Conservation (phyloP, 1,139 yeast genomes). For the Hyphopichia burtonii region DNA sequence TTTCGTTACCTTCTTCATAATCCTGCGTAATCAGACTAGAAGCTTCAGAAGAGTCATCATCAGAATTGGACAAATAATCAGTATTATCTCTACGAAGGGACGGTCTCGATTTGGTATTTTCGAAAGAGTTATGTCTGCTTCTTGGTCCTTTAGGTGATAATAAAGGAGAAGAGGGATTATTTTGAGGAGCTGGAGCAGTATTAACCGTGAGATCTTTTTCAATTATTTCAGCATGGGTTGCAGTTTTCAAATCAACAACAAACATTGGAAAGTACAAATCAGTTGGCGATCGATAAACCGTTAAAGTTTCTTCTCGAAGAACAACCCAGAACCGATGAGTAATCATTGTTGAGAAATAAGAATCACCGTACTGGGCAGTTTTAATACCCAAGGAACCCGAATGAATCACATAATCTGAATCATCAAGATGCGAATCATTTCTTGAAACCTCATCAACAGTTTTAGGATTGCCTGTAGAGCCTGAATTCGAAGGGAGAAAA, state of each 20-base stretch:
- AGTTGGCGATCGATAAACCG: conserved; percentile 68
- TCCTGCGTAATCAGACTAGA: conserved; percentile 24
- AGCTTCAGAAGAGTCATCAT: conserved; percentile 24
- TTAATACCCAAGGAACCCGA: conserved; percentile 53
- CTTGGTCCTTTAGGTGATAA: background rate
- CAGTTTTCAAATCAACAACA: conserved; percentile 69
- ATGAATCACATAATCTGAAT: conserved; percentile 34
- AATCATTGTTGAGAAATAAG: conserved; percentile 33
- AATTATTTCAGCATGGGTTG: conserved; percentile 57
- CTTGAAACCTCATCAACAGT: conserved; percentile 5
- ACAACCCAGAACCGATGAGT: conserved; percentile 71
- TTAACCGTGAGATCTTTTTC: conserved; percentile 21
- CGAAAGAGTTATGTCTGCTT: background rate
- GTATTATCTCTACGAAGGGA: background rate
- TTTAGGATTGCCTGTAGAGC: background rate
- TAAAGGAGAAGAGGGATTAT: background rate
- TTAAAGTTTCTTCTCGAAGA: conserved; percentile 64
- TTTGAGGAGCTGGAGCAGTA: background rate
- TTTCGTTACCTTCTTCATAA: conserved; percentile 28
- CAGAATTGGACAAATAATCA: conserved; percentile 14
- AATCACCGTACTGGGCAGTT: conserved; percentile 43
- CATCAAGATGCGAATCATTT: conserved; percentile 17
- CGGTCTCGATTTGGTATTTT: conserved; percentile 2
- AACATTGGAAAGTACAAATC: conserved; percentile 80
- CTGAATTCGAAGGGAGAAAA: conserved; percentile 57